Base-by-base conservation (phyloP, 768 basidiomycete genomes). In the Termitomyces eurrhizus region DNA sequence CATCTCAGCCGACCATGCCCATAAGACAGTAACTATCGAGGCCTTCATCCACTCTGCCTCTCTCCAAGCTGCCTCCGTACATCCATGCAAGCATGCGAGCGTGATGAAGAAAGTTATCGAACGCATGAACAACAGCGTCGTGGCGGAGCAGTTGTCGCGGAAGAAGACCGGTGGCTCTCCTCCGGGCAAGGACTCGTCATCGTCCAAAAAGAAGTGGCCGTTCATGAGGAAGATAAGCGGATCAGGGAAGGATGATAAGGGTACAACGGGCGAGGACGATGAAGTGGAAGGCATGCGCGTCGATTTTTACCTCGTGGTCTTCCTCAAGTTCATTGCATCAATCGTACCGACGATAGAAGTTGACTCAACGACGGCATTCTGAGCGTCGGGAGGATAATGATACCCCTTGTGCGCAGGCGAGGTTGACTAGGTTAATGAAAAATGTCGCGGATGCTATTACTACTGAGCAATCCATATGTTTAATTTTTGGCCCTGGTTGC, bases 81-180 rank as follows among this genome's bases (percentile, higher is more conserved):
- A 99, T 73, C 96, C 96, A 2, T 99, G 96, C 84, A 98, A 97
- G 71, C 96, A 99, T 73, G 92, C 95, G 1, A 93, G 89, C 73
- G 97, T 99, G 60, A 99, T 99, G 97, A 98, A 97, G 84, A 98
- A 98, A 73, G 93, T 98, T 62, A 98, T 98, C 70, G 96, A 98
- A 73, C 85, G 96, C 59, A 98, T 98, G 95, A 97, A 98, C 75
- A 85, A 84, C 65, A 87, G 87, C 62, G 89, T 94, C 32, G 82
- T 90, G 57, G 92, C 88, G 62, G 88, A 92, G 70, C 92, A 94
- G 72, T 82, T 92, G 21, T 86, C 87, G 16, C 81, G 84, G 62
- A 83, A 83, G 63, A 86, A 85, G 67, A 68, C 73, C 33, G 72
- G 77, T 1, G 64, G 70, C 26, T 55, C 72, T 18, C 64, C 69